These are phyloP conservation scores for Daphne laureola DNA, from an alignment of 441 rosid species.

Conservation along the genomic window DNA sequence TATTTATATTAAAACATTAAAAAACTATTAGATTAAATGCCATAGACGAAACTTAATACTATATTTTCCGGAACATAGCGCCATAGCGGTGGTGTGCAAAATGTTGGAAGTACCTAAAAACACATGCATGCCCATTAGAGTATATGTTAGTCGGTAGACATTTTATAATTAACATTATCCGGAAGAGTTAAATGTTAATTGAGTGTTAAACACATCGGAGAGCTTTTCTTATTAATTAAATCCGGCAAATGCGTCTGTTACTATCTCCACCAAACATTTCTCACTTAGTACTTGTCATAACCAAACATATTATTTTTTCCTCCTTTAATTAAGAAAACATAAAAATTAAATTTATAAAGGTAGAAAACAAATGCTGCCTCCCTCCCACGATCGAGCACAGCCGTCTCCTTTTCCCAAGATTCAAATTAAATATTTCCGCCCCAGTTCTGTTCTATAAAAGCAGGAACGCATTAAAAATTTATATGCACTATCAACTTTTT, in stretches of 20 bases:
- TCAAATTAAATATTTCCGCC: background rate
- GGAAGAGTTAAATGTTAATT: constrained; percentile 5
- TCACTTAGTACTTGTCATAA: background rate
- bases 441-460: background rate
- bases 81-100: no score
- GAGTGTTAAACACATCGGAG: constrained; percentile 9
- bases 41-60: no score
- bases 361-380: constrained; percentile 5
- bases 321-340: no score
- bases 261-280: constrained; percentile 13
- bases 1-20: no score
- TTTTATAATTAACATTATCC: constrained; percentile 24
- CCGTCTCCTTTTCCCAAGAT: background rate
- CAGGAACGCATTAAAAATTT: background rate
- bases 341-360: background rate
- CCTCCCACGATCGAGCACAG: background rate
- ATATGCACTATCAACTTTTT: no score
- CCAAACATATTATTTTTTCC: background rate
- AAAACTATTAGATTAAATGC: no score
- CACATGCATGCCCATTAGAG: no score
- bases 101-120: no score
- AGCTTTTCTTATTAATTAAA: constrained; percentile 1
- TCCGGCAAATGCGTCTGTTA: constrained; percentile 14
- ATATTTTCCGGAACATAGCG: no score
- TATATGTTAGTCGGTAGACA: background rate